These are phyloP conservation scores for Ceratocystis destructans DNA, from an alignment of 2,329 filamentous ascomycete species.

Conservation along the genomic window DNA sequence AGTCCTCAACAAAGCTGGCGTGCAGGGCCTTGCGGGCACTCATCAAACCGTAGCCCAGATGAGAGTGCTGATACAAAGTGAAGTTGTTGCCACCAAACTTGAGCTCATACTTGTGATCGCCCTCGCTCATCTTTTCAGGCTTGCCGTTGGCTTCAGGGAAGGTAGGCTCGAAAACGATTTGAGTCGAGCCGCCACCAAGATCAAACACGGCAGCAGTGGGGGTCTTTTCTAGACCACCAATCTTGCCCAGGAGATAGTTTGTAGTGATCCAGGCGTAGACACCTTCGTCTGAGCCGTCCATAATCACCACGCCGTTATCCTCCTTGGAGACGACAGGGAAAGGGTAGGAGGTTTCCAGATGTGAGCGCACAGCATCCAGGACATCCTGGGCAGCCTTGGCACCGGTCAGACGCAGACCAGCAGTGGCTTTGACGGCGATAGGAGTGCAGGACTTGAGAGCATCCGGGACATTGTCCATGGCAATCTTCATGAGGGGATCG, in stretches of 20 bases:
- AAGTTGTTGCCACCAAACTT: slow-evolving; percentile 84
- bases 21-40: slow-evolving; percentile 81
- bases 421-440: slow-evolving; percentile 94
- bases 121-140: slow-evolving; percentile 70
- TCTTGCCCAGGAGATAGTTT: slow-evolving; percentile 96
- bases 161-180: slow-evolving; percentile 96
- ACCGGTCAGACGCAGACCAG: slow-evolving; percentile 78
- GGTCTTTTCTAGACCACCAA: slow-evolving; percentile 78
- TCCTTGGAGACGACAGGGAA: slow-evolving; percentile 85
- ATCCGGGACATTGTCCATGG: slow-evolving; percentile 71
- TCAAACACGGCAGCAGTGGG: slow-evolving; percentile 93
- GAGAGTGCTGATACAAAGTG: slow-evolving; percentile 92
- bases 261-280: slow-evolving; percentile 99
- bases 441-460: slow-evolving; percentile 84
- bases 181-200: slow-evolving; percentile 88
- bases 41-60: slow-evolving; percentile 94
- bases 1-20: slow-evolving; percentile 56
- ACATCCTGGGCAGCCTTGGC: slow-evolving; percentile 69
- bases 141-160: slow-evolving; percentile 62
- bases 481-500: slow-evolving; percentile 75
- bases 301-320: slow-evolving; percentile 81
- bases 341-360: slow-evolving; percentile 78
- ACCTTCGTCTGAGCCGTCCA: slow-evolving; percentile 94
- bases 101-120: slow-evolving; percentile 91
- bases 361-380: slow-evolving; percentile 65